A percentile compares a stretch with the other conserved stretches of the same genome.
These are phyloP conservation scores for Heracleum sosnowskyi DNA, from an alignment of 129 eudicot species.

Conservation along the genomic window DNA sequence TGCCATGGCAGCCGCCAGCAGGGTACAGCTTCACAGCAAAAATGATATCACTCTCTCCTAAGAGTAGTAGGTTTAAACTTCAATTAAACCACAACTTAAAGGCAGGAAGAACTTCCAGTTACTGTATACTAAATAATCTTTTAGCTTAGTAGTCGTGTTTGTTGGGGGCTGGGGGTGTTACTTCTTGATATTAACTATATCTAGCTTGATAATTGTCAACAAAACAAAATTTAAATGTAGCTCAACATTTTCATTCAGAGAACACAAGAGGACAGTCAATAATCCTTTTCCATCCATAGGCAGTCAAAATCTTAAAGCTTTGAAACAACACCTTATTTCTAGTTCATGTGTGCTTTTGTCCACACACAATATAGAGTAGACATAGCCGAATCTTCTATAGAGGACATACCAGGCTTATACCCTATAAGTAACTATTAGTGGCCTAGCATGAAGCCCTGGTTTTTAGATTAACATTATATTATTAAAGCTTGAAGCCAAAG, in stretches of 20 bases:
- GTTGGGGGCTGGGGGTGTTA: background rate
- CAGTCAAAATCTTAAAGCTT: background rate
- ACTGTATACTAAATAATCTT: background rate
- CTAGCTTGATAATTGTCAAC: background rate
- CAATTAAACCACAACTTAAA: background rate
- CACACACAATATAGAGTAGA: background rate
- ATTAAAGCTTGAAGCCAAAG: background rate
- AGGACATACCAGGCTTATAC: background rate
- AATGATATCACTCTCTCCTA: constrained; percentile 88
- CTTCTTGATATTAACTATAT: background rate
- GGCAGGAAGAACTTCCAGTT: background rate
- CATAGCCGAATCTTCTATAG: background rate
- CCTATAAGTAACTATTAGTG: background rate
- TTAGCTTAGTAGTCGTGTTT: background rate
- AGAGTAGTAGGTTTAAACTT: constrained; percentile 14
- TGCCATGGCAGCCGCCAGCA: constrained; percentile 87
- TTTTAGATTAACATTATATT: background rate
- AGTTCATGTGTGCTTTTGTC: background rate
- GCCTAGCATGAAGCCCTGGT: background rate
- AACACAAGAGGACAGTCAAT: background rate
- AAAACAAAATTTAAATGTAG: background rate
- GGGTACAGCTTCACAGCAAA: constrained; percentile 92
- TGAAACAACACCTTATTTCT: background rate
- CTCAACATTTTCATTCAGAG: background rate
- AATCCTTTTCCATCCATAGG: background rate